These are phyloP conservation scores for Erythrobasidium hasegawianum DNA, from an alignment of 1,284 basidiomycete species.

Conservation along the genomic window DNA sequence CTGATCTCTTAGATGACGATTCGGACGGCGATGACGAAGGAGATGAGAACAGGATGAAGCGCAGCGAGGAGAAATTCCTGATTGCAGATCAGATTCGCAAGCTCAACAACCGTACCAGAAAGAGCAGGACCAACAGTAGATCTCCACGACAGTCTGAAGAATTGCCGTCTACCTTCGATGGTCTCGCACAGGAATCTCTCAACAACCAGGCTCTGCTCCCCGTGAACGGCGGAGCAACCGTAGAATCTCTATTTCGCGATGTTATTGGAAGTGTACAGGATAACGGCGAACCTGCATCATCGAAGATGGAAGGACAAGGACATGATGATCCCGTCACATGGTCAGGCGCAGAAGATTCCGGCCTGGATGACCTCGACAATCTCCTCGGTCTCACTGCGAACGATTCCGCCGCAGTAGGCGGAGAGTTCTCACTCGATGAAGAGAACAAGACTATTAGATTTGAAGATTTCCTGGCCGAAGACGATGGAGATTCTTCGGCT, in stretches of 20 bases:
- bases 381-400: conserved; percentile 33
- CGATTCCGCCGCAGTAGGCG: conserved; percentile 37
- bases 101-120: not conserved
- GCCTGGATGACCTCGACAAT: conserved; percentile 25
- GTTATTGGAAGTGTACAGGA: too few relatives aligned
- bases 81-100: conserved; percentile 35
- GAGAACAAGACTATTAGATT: conserved; percentile 32
- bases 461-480: conserved; percentile 33
- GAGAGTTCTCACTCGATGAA: conserved; percentile 37
- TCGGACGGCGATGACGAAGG: conserved; percentile 34
- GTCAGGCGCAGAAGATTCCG: conserved; percentile 30
- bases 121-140: not conserved
- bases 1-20: conserved; percentile 23
- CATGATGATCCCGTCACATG: conserved; percentile 24
- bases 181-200: not conserved
- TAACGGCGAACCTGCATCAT: too few relatives aligned
- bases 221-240: too few relatives aligned
- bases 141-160: conserved; percentile 15
- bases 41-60: conserved; percentile 28
- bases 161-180: conserved; percentile 12
- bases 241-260: too few relatives aligned
- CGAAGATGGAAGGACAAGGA: too few relatives aligned
- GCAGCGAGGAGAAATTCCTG: conserved; percentile 38
- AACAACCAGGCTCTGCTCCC: too few relatives aligned
- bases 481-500: conserved; percentile 17